A percentile compares a stretch with the other conserved stretches of the same genome.
These are phyloP conservation scores for Cryptococcus sp. DNA, from an alignment of 1,284 basidiomycete genomes.

Conservation along the genomic window DNA sequence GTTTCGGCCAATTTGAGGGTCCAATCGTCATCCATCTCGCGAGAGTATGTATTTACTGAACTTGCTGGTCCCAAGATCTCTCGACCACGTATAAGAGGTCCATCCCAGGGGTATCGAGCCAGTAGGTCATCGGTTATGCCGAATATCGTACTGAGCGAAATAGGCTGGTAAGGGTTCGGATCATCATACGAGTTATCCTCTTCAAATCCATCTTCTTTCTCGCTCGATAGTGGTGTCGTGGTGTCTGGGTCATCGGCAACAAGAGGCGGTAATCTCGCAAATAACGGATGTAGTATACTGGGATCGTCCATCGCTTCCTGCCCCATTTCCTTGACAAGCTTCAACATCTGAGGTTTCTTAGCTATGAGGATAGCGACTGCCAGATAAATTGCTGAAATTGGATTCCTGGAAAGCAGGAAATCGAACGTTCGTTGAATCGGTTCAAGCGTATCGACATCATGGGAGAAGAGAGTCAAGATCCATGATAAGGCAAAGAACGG, in stretches of 20 bases:
- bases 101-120: slow-evolving; percentile 36
- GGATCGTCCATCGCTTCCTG: slow-evolving; percentile 39
- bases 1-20: slow-evolving; percentile 6
- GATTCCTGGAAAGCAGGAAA: slow-evolving; percentile 75
- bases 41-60: slow-evolving; percentile 37
- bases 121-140: slow-evolving; percentile 35
- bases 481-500: slow-evolving; percentile 74
- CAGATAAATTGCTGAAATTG: slow-evolving; percentile 74
- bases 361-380: slow-evolving; percentile 57
- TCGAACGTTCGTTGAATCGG: slow-evolving; percentile 86
- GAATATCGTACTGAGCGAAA: slow-evolving; percentile 41
- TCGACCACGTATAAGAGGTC: slow-evolving; percentile 27
- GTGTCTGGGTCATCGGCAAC: slow-evolving; percentile 44
- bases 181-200: slow-evolving; percentile 13
- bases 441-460: slow-evolving; percentile 77
- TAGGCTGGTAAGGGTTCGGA: slow-evolving; percentile 36
- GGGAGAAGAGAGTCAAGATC: slow-evolving; percentile 83
- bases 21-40: slow-evolving; percentile 12
- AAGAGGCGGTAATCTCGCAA: slow-evolving; percentile 66
- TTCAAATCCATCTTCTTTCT: not conserved
- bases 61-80: slow-evolving; percentile 43
- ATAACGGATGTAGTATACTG: slow-evolving; percentile 63
- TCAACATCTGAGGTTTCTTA: slow-evolving; percentile 44
- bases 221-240: not conserved
- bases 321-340: slow-evolving; percentile 29